Conservation (phyloP, 768 basidiomycete species). For the Pseudohyphozyma bogoriensis region DNA sequence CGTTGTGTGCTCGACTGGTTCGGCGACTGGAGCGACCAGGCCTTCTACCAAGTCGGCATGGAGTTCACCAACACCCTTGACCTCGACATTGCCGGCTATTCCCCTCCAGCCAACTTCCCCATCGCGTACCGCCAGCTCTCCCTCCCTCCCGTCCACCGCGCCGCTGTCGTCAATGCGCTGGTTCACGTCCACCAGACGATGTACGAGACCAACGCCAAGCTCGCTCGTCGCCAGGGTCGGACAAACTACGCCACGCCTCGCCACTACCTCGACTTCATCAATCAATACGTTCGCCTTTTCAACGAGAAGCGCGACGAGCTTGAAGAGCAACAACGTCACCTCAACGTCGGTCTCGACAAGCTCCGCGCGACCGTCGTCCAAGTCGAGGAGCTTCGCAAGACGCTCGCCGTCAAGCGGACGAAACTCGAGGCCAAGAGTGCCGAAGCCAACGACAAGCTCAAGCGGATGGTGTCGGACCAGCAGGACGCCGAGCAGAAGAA, state of each 20-base stretch:
- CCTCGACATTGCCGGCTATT: slow-evolving; percentile 74
- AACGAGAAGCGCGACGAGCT: slow-evolving; percentile 94
- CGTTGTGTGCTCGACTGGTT: slow-evolving; percentile 99
- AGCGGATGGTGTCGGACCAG: slow-evolving; percentile 96
- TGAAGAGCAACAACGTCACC: slow-evolving; percentile 95
- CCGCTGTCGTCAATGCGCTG: slow-evolving; percentile 83
- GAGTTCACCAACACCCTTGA: slow-evolving; percentile 93
- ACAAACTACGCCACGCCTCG: slow-evolving; percentile 95
- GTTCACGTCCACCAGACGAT: slow-evolving; percentile 84
- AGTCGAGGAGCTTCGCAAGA: slow-evolving; percentile 90
- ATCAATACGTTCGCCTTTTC: slow-evolving; percentile 89
- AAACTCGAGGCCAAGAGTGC: slow-evolving; percentile 87
- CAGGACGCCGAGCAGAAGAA: slow-evolving; percentile 99
- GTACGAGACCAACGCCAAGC: slow-evolving; percentile 74
- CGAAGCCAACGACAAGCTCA: slow-evolving; percentile 93
- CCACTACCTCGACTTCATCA: slow-evolving; percentile 97
- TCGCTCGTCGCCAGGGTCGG: slow-evolving; percentile 86
- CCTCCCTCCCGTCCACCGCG: slow-evolving; percentile 79
- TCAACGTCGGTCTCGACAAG: slow-evolving; percentile 96
- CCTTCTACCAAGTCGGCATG: slow-evolving; percentile 93
- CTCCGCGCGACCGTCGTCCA: slow-evolving; percentile 89
- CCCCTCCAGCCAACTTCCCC: slow-evolving; percentile 72
- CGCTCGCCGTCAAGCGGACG: slow-evolving; percentile 82
- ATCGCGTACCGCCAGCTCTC: slow-evolving; percentile 72
- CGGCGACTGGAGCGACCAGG: slow-evolving; percentile 98